Evolutionary conservation across 129 eudicot species (phyloP).

Genomic region (Flaveria trinervia): DNA sequence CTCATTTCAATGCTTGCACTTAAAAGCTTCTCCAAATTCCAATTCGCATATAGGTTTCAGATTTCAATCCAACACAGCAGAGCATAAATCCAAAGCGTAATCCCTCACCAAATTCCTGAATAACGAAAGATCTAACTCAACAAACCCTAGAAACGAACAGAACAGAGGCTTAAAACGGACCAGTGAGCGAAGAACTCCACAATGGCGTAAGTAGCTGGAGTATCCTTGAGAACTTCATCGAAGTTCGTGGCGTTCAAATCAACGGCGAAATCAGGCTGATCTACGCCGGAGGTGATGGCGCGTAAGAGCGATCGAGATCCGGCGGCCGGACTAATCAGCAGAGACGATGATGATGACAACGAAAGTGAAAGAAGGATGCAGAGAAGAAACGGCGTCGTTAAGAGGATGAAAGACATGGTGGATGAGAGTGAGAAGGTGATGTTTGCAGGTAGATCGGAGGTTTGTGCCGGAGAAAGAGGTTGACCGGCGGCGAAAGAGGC

Average conservation of each 20-base stretch:
- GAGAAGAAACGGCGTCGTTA: conserved; percentile 29
- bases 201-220: conserved; percentile 71
- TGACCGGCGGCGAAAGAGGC: conserved; percentile 33
- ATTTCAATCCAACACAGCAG: background rate
- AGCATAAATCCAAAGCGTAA: background rate
- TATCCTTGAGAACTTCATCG: conserved; percentile 61
- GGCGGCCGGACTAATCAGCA: conserved; percentile 23
- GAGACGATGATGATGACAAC: conserved; percentile 25
- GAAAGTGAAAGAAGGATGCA: conserved; percentile 28
- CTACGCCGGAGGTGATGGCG: conserved; percentile 29
- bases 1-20: background rate
- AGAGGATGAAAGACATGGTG: conserved; percentile 44
- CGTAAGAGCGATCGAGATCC: conserved; percentile 89
- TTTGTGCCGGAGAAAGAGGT: conserved; percentile 11
- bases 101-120: background rate
- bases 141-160: conserved; percentile 21
- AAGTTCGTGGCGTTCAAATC: conserved; percentile 81
- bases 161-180: conserved; percentile 40
- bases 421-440: background rate
- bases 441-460: conserved; percentile 25
- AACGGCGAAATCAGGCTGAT: conserved; percentile 49
- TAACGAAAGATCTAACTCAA: conserved; percentile 23
- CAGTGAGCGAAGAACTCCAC: conserved; percentile 97
- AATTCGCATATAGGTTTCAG: background rate
- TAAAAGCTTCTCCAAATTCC: background rate